Percentiles rank a stretch among this genome's conserved stretches.
Conservation (phyloP, 129 eudicot genomes). For the Lactuca saligna region DNA sequence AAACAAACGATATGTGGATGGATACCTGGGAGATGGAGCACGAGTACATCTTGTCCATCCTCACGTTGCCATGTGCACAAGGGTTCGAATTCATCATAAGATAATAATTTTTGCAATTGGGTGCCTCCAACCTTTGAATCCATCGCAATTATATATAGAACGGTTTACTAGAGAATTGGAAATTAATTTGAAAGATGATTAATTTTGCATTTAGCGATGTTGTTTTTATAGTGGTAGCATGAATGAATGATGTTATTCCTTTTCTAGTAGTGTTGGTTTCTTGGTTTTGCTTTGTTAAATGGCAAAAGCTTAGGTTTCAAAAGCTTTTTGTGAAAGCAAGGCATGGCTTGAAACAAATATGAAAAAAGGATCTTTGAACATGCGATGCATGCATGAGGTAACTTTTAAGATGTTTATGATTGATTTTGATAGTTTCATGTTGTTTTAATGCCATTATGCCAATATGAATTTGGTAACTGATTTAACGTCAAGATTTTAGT, state of each 20-base stretch:
- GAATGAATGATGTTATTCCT: constrained; percentile 25
- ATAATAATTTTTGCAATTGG: constrained; percentile 22
- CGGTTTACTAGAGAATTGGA: neutral
- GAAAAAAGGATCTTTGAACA: constrained; percentile 24
- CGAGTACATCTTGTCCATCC: constrained; percentile 47
- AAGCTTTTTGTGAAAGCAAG: constrained; percentile 34
- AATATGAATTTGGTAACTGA: neutral
- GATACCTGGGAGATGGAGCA: constrained; percentile 65
- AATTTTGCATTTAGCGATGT: constrained; percentile 10
- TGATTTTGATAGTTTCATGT: neutral
- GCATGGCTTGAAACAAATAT: constrained; percentile 38
- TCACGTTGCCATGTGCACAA: constrained; percentile 62
- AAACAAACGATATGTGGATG: neutral
- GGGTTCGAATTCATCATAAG: constrained; percentile 70
- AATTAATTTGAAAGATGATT: constrained; percentile 13
- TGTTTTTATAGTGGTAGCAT: constrained; percentile 26
- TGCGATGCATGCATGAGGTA: constrained; percentile 10
- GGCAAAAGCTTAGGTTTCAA: constrained; percentile 25
- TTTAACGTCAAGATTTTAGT: neutral
- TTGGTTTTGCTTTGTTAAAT: constrained; percentile 28
- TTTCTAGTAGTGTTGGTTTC: constrained; percentile 32
- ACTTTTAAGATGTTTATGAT: constrained; percentile 1
- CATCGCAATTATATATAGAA: constrained; percentile 15
- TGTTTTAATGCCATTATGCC: neutral
- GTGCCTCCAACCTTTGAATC: constrained; percentile 32